Base-by-base conservation (phyloP, 164 flowering plant genomes). In the Vitis riparia region DNA sequence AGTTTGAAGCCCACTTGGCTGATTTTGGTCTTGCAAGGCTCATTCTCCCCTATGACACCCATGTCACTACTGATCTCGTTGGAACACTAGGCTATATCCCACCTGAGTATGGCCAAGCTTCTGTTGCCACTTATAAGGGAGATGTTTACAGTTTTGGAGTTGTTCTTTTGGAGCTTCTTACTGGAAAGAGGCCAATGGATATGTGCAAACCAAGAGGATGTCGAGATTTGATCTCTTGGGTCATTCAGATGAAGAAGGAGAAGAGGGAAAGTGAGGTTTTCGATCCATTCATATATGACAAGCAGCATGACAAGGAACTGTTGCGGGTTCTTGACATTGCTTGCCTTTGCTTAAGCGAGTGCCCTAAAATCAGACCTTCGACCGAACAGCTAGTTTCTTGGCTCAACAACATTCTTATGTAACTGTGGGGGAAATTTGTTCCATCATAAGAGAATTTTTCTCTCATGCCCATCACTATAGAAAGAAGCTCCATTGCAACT, bases 11-110 rank as follows among this genome's bases (percentile, higher is more conserved):
- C 19, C 95, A 86, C 67, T 78, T 92, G 55, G 97, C 97, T 8
- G 97, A 92, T 86, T 92, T 92, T 59, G 97, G 97, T 30, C 91
- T 92, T 53, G 86, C 97, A 9, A 84, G 95, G 80, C 89, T 92
- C 7, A 73, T 92, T 59, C 79, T 70, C 4, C 89, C 93, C 1
- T 80, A 83, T 55, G 88, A 90, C 65, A 92, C 95, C 10, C 97
- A 92, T 80, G 92, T 92, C 5, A 84, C 86, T 12, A 92, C 95
- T 11, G 95, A 92, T 73, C 85, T 92, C 14, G 95, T 92, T 61
- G 95, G 97, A 53, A 92, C 97, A 15, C 59, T 92, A 27, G 97
- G 97, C 14, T 92, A 90, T 72, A 92, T 92, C 59, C 97, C 97
- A 55, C 97, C 97, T 0, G 97, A 92, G 66, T 92, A 92, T 75